Base-by-base conservation (phyloP, 352 stramenopile genomes). In the Elongisporangium undulatum region DNA sequence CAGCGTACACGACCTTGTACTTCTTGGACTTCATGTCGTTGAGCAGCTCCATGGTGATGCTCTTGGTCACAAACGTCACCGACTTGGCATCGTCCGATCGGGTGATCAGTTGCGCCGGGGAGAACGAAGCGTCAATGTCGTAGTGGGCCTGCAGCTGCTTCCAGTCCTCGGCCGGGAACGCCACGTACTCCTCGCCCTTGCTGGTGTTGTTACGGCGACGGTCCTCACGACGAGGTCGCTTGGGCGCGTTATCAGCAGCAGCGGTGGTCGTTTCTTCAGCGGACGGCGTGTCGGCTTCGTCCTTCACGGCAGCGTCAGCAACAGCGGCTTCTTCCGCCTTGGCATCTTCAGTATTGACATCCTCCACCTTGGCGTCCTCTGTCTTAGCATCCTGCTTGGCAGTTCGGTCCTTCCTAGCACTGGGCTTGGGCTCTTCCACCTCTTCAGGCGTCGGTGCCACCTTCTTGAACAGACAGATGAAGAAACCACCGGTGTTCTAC, bases 401-500 rank as follows among this genome's bases (percentile, higher is more conserved):
- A 17, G 21, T 17, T 49, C 59, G 67, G 21, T 29, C 45, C 24
- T 51, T 61, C 22, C 23, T 38, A 5, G 26, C 19, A 16, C 23
- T 54, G 4, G 64, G 20, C 29, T 61, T 38, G 41, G 59, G 56
- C 51, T 70, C 70, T 13, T 79, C 56, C 13, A 66, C 55, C n/a
- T 68, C 57, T 19, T 66, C 52, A 7, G 80, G 81, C 8, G 85
- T 94, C 21, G 73, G 67, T 22, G 71, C 72, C 23, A 89, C 80
- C 78, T 99, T 99, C 65, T 96, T 83, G 4, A 99, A 78, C 29
- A 99, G 72, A 48, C 92, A 97, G 45, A 99, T 95, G 75, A 99
- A 99, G 71, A 99, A 99, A 0, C 97, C 98, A 49, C 97, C 97
- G 8, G 97, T 99, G 74, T 99, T 91, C 73, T 93, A 45, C 15